phyloP scores from a whole-genome alignment of 495 filamentous ascomycete species.

The Umbilicaria muhlenbergii region DNA sequence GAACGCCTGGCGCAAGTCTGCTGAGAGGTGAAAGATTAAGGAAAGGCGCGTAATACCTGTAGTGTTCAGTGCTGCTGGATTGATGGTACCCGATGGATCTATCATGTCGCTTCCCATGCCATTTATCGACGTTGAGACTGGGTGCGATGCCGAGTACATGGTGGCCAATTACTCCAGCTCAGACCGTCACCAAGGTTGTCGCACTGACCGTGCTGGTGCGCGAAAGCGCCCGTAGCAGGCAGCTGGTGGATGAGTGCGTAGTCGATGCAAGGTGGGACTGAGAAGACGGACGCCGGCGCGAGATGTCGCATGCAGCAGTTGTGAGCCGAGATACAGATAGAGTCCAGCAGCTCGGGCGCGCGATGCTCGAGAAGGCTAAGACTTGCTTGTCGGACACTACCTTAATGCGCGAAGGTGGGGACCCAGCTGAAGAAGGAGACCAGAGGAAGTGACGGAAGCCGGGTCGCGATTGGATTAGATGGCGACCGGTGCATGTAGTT shows the following conservation, averaged over 20 bases:
- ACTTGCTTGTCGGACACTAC: conserved; percentile 14
- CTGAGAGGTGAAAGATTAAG: background rate
- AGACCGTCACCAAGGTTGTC: conserved; percentile 2
- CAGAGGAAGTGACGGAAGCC: background rate
- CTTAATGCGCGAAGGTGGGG: conserved; percentile 10
- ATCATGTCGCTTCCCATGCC: conserved; percentile 45
- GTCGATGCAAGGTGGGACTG: background rate
- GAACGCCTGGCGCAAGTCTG: too few relatives aligned
- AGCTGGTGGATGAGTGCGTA: background rate
- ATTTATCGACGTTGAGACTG: conserved; percentile 37
- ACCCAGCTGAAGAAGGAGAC: conserved; percentile 6
- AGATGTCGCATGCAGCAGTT: conserved; percentile 14
- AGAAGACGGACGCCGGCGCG: conserved; percentile 10
- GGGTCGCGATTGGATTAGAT: conserved; percentile 12
- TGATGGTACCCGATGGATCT: conserved; percentile 66
- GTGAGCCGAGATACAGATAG: too few relatives aligned
- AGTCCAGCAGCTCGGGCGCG: too few relatives aligned
- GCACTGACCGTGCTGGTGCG: conserved; percentile 8
- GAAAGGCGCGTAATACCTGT: conserved; percentile 30
- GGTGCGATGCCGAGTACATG: conserved; percentile 43
- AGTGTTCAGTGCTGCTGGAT: conserved; percentile 57
- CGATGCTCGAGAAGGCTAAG: conserved; percentile 10
- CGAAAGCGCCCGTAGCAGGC: conserved; percentile 9
- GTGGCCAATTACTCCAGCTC: conserved; percentile 18
- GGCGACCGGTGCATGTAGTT: conserved; percentile 10